Base-by-base conservation (phyloP, 1,139 yeast genomes). In the Candida sp. region DNA sequence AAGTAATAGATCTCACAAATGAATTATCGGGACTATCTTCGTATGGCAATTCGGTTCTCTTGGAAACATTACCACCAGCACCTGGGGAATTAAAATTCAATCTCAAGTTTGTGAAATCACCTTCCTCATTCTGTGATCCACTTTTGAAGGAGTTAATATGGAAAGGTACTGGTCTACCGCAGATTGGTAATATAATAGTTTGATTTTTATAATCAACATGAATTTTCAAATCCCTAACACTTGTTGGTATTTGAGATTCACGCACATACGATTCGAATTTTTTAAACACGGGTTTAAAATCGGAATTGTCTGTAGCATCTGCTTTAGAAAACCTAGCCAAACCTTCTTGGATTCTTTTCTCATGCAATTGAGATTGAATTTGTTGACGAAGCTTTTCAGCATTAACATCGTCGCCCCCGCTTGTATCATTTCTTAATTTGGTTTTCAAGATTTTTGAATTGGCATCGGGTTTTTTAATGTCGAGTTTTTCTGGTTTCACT, bases 141-240 rank as follows among this genome's bases (percentile, higher is more conserved):
- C 89, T 91, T 61, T 91, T 93, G 67, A 88, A 91, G 6, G 97
- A 75, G 60, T 90, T 89, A 56, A 93, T 90, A 63, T 93, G 99
- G 75, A 93, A 91, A 25, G 99, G 99, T 40, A 95, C 99, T 2
- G 99, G 97, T 58, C 99, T 80, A 48, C 99, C 99, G 56, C 86
- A 82, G 48, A 93, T 87, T 41, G 99, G 99, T 47, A 93, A 71
- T 48, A 93, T 80, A 44, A 93, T 87, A 1, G 98, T 88, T 65
- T 90, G 97, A 48, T 87, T 80, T 58, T 88, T 89, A 61, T 81
- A 75, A 62, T 93, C 99, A 45, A 93, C 91, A 57, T 87, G 93
- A 49, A 93, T 82, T 60, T 84, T 84, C 61, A 93, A 75, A 60
- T 91, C 97, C 55, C 84, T 80, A 15, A 90, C 95, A 54, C 81